Evolutionary conservation across 176 grass and related monocot species (phyloP), one percentile per base, ranked within the genome.

Genomic region (Typha latifolia): DNA sequence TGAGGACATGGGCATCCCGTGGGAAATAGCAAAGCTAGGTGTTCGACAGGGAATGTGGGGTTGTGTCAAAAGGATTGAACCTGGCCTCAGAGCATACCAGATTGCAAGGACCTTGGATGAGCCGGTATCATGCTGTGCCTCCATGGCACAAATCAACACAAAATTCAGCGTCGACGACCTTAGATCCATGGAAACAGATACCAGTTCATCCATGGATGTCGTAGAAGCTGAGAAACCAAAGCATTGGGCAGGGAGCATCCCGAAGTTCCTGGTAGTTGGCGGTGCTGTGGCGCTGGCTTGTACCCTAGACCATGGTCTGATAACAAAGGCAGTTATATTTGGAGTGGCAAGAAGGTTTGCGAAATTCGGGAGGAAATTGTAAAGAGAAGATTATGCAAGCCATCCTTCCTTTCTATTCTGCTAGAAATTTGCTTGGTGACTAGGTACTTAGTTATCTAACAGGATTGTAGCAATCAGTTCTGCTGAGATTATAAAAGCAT

Each of bases 1-100:
- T 4, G 95, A 94, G 64, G 89, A 99, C 31, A 99, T 94, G 95
- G 95, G 95, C 12, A 99, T 99, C 48, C 95, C 89, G 19, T 74
- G 86, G 89, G 81, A 92, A 21, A 77, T 99, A 27, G 81, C 86
- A 0, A 99, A 99, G 70, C 65, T 99, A 1, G 95, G 89, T 3
- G 71, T 94, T 49, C 77, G 86, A 16, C 95, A 99, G 71, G 95
- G 95, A 0, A 99, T 99, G 95, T 94, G 89, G 95, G 79, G 86
- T 37, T 87, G 89, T 4, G 84, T 99, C 31, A 93, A 82, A 14
- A 76, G 74, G 66, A 83, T 99, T 14, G 95, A 99, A 13, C 89
- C 95, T 23, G 95, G 95, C 22, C 48, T 93, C 5, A 76, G 86
- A 11, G 95, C 95, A 34, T 99, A 94, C 83, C 89, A 94, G 68